Evolutionary conservation across 805 yeast species (phyloP).

Genomic region (Candida odintsovae): DNA sequence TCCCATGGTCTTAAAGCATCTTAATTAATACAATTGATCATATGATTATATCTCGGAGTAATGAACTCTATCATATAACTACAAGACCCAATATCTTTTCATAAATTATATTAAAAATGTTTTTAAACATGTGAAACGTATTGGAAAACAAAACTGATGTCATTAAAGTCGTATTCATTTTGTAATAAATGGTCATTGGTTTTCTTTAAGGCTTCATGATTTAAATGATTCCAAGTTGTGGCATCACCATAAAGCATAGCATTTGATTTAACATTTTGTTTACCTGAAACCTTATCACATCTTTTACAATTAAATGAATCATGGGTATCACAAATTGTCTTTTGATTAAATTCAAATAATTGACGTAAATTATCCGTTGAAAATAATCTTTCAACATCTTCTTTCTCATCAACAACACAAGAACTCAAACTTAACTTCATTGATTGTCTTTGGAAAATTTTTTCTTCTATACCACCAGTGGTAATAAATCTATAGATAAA

Average conservation of each 20-base stretch:
- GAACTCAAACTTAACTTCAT: slow-evolving; percentile 91
- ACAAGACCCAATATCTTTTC: no score
- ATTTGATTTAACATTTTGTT: slow-evolving; percentile 59
- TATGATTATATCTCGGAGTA: no score
- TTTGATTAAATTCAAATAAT: slow-evolving; percentile 62
- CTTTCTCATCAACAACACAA: slow-evolving; percentile 95
- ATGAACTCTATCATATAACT: no score
- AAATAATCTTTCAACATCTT: slow-evolving; percentile 89
- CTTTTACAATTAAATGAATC: slow-evolving; percentile 86
- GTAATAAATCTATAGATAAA: slow-evolving; percentile 89
- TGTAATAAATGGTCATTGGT: slow-evolving; percentile 75
- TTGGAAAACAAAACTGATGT: slow-evolving; percentile 85
- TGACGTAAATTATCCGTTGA: slow-evolving; percentile 75
- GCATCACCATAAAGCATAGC: slow-evolving; percentile 98
- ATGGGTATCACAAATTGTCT: slow-evolving; percentile 84
- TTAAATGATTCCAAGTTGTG: slow-evolving; percentile 93
- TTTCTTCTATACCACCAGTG: slow-evolving; percentile 94
- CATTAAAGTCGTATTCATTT: slow-evolving; percentile 64
- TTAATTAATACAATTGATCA: no score
- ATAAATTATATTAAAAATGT: background rate
- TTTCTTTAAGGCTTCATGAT: slow-evolving; percentile 49
- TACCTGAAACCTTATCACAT: slow-evolving; percentile 46
- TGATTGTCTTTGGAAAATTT: slow-evolving; percentile 91
- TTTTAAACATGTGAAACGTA: slow-evolving; percentile 67
- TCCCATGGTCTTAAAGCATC: no score